phyloP scores from a whole-genome alignment of 1,284 basidiomycete genomes.

The Puccinia hordei region DNA sequence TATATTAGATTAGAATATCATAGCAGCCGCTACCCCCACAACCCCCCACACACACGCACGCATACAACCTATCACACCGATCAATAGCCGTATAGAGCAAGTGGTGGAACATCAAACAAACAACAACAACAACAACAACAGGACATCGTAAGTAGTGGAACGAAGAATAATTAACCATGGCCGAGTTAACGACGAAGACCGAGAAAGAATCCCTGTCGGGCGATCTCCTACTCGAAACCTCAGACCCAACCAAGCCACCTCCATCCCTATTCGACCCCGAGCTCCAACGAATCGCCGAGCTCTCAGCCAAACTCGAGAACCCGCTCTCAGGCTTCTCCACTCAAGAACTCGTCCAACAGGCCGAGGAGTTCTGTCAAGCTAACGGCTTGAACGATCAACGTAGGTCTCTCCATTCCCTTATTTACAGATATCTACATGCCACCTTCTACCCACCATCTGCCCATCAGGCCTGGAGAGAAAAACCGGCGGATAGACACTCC shows the following conservation, averaged over 20 bases:
- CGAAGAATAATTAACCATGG: not conserved
- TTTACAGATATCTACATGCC: no score
- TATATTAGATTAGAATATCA: no score
- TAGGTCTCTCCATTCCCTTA: not conserved
- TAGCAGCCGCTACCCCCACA: no score
- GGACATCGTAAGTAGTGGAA: no score
- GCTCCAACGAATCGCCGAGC: constrained; percentile 18
- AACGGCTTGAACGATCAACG: constrained; percentile 29
- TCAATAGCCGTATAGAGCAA: no score
- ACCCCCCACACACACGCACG: no score
- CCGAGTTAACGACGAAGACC: not conserved
- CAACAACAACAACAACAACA: no score
- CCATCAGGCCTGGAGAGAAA: no score
- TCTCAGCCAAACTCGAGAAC: constrained; percentile 42
- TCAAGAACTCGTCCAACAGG: constrained; percentile 17
- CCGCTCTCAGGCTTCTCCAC: constrained; percentile 26
- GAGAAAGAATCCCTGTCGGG: not conserved
- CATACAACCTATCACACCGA: no score
- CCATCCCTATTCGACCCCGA: not conserved
- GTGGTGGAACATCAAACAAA: no score
- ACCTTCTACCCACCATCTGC: no score
- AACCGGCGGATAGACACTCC: no score
- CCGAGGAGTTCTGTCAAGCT: constrained; percentile 32
- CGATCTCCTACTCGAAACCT: not conserved
- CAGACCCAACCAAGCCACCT: not conserved